Base-by-base conservation (phyloP, 2,329 filamentous ascomycete genomes). In the Cadophora gregata region DNA sequence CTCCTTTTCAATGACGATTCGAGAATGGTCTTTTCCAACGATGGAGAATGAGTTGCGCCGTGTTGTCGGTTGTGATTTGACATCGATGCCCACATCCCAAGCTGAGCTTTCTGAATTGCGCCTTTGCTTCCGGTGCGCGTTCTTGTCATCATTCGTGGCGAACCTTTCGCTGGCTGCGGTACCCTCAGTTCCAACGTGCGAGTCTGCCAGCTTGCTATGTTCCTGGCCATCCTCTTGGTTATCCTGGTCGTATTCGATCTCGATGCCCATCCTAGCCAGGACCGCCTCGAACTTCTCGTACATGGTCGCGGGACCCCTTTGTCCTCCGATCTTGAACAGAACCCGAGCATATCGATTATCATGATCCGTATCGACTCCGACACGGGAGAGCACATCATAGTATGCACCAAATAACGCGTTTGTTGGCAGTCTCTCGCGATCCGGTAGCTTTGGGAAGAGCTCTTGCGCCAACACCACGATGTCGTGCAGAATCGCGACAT, bases 331-430 rank as follows among this genome's bases (percentile, higher is more conserved):
- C 74, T 90, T 90, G 77, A 96, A 92, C 64, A 97, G 80, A 73
- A 96, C 89, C 69, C 90, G 87, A 70, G 93, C 88, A 74, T 93
- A 90, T 72, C 91, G 87, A 72, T 89, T 88, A 74, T 94, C 92
- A 71, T 90, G 84, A 73, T 92, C 88, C n/a, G 88, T 84, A 67
- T 92, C 85, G 70, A 93, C 81, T 63, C 88, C 90, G 80, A 91
- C 82, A 70, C 88, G 82, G 5, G 86, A 86, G n/a, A 97, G 85
- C 50, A 94, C 84, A 64, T 87, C 83, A 75, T 96, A 90, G 76
- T 96, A 96, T 33, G 93, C 92, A 62, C 85, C 84, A 79, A 96
- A 96, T 21, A 97, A 85, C 10, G 93, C 92, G 75, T 89, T 88
- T 66, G 90, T 93, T 3, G 92, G 89, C 25, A 91, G 83, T 64